phyloP scores from a whole-genome alignment of 2,329 filamentous ascomycete species.

The Cordyceps javanica region DNA sequence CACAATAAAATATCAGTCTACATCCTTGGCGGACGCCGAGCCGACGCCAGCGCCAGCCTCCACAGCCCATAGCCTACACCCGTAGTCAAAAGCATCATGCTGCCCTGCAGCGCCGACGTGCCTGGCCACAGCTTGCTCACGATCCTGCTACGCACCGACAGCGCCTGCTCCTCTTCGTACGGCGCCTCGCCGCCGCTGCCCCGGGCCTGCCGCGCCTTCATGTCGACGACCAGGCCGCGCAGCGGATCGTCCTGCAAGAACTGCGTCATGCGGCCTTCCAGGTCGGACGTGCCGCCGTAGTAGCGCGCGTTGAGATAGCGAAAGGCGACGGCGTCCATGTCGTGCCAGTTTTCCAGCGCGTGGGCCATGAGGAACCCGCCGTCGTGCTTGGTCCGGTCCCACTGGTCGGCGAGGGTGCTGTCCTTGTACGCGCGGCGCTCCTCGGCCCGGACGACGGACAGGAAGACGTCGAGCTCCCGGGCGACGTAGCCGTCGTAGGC shows the following conservation, averaged over 20 bases:
- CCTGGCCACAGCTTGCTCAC: neutral
- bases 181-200: neutral
- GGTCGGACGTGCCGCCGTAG: conserved; percentile 3
- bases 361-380: conserved; percentile 11
- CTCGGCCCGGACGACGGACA: neutral
- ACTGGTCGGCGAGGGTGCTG: conserved; percentile 2
- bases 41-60: conserved; percentile 5
- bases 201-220: conserved; percentile 4
- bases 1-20: neutral
- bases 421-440: neutral
- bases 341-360: conserved; percentile 10
- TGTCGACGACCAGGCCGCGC: neutral
- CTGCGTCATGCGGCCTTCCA: neutral
- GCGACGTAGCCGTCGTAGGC: conserved; percentile 4
- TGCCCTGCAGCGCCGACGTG: conserved; percentile 1
- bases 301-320: conserved; percentile 22
- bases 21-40: conserved; percentile 2
- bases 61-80: conserved; percentile 7
- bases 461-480: neutral
- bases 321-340: conserved; percentile 10
- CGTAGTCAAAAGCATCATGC: conserved; percentile 5
- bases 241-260: conserved; percentile 3
- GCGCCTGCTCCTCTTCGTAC: neutral
- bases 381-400: conserved; percentile 10
- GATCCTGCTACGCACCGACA: neutral